phyloP scores from a whole-genome alignment of 768 basidiomycete genomes.

The Trichaptum fuscoviolaceum region DNA sequence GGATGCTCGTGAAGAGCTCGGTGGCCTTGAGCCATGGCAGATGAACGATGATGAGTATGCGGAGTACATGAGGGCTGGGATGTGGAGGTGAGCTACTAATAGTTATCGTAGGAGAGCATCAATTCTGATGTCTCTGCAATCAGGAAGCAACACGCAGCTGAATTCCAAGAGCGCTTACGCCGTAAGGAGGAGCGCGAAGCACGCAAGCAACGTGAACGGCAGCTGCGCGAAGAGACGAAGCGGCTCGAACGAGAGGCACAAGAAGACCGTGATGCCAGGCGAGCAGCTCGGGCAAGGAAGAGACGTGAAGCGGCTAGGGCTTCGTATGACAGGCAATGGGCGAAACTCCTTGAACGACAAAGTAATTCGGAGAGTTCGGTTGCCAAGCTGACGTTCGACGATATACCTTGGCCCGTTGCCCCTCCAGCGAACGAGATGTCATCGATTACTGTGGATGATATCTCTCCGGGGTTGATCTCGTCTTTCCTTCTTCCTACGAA shows the following conservation, averaged over 20 bases:
- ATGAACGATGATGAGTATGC: constrained; percentile 89
- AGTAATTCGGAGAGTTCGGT: constrained; percentile 13
- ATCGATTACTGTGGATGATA: constrained; percentile 35
- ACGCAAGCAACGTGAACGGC: constrained; percentile 48
- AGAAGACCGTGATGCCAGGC: constrained; percentile 46
- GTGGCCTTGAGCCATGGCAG: constrained; percentile 28
- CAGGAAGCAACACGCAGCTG: constrained; percentile 64
- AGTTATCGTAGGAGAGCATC: constrained; percentile 8
- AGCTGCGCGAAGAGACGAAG: constrained; percentile 46
- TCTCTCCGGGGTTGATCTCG: constrained; percentile 51
- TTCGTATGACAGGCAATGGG: constrained; percentile 57
- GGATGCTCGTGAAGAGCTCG: constrained; percentile 31
- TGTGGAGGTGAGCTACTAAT: constrained; percentile 62
- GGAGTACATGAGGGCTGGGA: constrained; percentile 80
- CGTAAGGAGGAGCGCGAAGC: constrained; percentile 49
- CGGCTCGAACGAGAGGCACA: constrained; percentile 46
- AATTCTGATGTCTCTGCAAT: constrained; percentile 8
- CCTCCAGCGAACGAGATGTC: constrained; percentile 7
- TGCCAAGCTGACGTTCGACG: constrained; percentile 38
- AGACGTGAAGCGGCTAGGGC: constrained; percentile 42
- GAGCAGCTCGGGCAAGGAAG: constrained; percentile 40
- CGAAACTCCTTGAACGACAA: constrained; percentile 29
- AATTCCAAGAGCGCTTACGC: constrained; percentile 57
- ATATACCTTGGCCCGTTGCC: constrained; percentile 73
- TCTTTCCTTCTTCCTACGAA: constrained; percentile 49